Percentiles rank a stretch among this genome's conserved stretches.
Conservation (phyloP, 495 filamentous ascomycete genomes). For the Melanomma pulvis-pyrius region DNA sequence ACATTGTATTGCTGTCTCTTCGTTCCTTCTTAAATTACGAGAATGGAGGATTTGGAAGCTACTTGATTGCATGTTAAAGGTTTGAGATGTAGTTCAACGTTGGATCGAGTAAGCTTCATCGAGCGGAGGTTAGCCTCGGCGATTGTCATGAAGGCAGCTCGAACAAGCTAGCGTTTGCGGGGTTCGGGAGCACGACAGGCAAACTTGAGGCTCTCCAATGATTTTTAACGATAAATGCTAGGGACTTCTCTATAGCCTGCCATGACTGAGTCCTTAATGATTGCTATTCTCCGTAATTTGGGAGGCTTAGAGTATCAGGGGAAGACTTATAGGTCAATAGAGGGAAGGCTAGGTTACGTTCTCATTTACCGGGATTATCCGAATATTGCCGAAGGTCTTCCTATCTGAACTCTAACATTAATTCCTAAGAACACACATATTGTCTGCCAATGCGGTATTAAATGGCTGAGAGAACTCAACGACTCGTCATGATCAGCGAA, state of each 20-base stretch:
- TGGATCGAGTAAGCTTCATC: slow-evolving; percentile 22
- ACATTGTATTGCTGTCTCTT: neutral
- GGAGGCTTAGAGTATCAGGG: neutral
- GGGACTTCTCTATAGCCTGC: no score
- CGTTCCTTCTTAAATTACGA: neutral
- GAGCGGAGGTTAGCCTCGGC: slow-evolving; percentile 18
- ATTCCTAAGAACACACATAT: no score
- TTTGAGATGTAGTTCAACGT: neutral
- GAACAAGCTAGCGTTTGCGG: neutral
- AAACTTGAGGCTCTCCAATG: neutral
- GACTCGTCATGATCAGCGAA: no score
- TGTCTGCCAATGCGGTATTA: no score
- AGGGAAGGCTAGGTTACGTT: neutral
- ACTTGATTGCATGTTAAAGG: neutral
- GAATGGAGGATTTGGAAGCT: neutral
- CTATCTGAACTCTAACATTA: no score
- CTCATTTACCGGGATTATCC: neutral
- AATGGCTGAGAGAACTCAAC: no score
- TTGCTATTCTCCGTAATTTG: no score
- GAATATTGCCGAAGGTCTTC: neutral
- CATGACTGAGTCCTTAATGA: neutral
- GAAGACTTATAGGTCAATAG: no score
- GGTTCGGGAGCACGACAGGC: neutral
- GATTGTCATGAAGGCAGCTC: neutral
- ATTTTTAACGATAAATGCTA: neutral